Evolutionary conservation across 208 protist species (phyloP).

Genomic region (Crithidia expoeki): DNA sequence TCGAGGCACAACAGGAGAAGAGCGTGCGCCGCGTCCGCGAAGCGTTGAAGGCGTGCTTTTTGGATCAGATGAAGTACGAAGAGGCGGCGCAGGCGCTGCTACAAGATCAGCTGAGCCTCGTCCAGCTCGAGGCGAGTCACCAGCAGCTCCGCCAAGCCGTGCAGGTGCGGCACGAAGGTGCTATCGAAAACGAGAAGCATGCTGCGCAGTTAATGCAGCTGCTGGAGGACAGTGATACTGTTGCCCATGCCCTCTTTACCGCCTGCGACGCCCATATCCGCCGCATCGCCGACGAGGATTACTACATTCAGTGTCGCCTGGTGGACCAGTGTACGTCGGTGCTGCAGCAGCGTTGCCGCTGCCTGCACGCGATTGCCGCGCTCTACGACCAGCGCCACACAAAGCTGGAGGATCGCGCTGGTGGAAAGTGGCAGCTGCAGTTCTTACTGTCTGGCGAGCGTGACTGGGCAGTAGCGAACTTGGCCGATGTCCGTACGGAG

Average conservation of each 20-base stretch:
- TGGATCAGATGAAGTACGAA: conserved; percentile 78
- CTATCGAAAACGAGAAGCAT: conserved; percentile 23
- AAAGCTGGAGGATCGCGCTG: conserved; percentile 25
- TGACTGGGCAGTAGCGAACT: conserved; percentile 60
- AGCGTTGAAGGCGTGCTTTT: conserved; percentile 68
- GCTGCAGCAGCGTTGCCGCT: conserved; percentile 61
- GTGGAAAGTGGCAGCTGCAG: conserved; percentile 56
- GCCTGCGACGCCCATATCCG: conserved; percentile 60
- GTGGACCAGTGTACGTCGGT: conserved; percentile 41
- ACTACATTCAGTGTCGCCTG: conserved; percentile 67
- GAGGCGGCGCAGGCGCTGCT: conserved; percentile 57
- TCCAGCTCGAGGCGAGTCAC: conserved; percentile 69
- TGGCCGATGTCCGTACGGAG: conserved; percentile 61
- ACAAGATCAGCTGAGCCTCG: conserved; percentile 51
- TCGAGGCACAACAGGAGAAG: conserved; percentile 67
- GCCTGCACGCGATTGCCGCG: conserved; percentile 53
- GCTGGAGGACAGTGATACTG: conserved; percentile 42
- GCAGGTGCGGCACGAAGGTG: conserved; percentile 38
- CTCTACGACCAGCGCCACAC: conserved; percentile 71
- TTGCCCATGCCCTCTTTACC: conserved; percentile 38
- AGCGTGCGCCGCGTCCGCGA: conserved; percentile 76
- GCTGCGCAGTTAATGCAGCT: conserved; percentile 37
- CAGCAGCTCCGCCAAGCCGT: conserved; percentile 49
- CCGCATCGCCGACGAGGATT: conserved; percentile 47
- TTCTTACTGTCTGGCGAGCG: conserved; percentile 75